Base-by-base conservation (phyloP, 768 basidiomycete genomes). In the Podaxis mareebaensis region DNA sequence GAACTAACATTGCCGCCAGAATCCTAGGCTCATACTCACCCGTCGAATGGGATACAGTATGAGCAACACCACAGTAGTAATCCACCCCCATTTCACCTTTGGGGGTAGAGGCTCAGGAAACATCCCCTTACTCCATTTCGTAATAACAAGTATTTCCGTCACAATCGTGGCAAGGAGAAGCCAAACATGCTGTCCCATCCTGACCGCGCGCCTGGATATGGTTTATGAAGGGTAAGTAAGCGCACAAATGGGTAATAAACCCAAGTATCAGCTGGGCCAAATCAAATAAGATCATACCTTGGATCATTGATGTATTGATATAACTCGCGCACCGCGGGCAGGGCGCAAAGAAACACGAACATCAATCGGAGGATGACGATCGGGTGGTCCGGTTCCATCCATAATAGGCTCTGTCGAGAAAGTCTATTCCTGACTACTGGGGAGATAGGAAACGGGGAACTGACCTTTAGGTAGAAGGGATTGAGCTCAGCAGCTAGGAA, bases 121-220 rank as follows among this genome's bases (percentile, higher is more conserved):
- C 72, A 86, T 83, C 11, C 88, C 90, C 68, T 85, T 78, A 67
- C 90, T 86, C 92, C 92, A 95, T 78, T 95, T 95, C 67, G 80
- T 75, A 58, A 95, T 93, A 48, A 87, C 89, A 56, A 95, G 79
- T 39, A 93, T 73, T 72, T 95, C 93, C 13, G 93, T 94, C 62
- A 86, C 69, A 65, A 93, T 87, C n/a, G 93, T 95, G 36, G 93
- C 92, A 55, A 93, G 83, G 64, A 95, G 78, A 46, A 95, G 78
- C 93, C 93, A 94, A 38, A 89, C 87, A 70, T 95, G 93, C 67
- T 93, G 91, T 1, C 93, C 93, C 93, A 95, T 94, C 61, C 93
- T 84, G 65, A 88, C 87, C n/a, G 91, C 88, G 67, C 81, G 87
- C 69, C 93, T 94, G 60, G n/a, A 60, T 8, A 53, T 49, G 22